Conservation (phyloP, 371 early-diverging fungal species). For the Haplosporangium sp. region DNA sequence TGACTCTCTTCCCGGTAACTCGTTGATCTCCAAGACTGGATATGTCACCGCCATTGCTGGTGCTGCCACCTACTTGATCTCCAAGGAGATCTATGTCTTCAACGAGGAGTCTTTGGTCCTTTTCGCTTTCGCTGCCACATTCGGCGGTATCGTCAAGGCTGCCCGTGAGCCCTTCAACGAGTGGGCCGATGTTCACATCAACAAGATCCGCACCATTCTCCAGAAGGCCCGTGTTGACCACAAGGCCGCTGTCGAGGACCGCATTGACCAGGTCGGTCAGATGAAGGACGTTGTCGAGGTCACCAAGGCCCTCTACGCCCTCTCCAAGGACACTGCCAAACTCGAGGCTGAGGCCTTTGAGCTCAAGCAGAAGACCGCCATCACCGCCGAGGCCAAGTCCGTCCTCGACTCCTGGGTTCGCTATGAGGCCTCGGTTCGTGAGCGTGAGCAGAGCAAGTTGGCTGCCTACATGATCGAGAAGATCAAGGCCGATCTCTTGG, state of each 20-base stretch:
- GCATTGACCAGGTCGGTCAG: constrained; percentile 90
- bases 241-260: constrained; percentile 88
- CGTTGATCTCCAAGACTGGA: constrained; percentile 88
- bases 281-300: constrained; percentile 93
- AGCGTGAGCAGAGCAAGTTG: constrained; percentile 92
- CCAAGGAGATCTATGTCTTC: constrained; percentile 96
- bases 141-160: constrained; percentile 81
- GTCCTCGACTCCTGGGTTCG: constrained; percentile 97
- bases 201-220: constrained; percentile 83
- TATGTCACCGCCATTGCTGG: constrained; percentile 88
- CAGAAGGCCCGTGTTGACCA: constrained; percentile 91
- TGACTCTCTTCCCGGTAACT: constrained; percentile 92
- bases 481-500: constrained; percentile 83
- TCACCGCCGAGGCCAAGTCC: constrained; percentile 86
- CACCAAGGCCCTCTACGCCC: constrained; percentile 92
- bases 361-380: constrained; percentile 91
- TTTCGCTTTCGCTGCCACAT: constrained; percentile 68
- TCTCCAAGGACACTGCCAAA: constrained; percentile 94
- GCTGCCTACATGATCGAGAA: constrained; percentile 88
- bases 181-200: constrained; percentile 87
- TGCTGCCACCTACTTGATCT: constrained; percentile 87
- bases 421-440: constrained; percentile 92
- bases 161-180: constrained; percentile 88
- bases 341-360: constrained; percentile 94
- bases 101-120: constrained; percentile 94